Evolutionary conservation across 306 rosid genomes (phyloP).

Genomic region (Quercus alba): DNA sequence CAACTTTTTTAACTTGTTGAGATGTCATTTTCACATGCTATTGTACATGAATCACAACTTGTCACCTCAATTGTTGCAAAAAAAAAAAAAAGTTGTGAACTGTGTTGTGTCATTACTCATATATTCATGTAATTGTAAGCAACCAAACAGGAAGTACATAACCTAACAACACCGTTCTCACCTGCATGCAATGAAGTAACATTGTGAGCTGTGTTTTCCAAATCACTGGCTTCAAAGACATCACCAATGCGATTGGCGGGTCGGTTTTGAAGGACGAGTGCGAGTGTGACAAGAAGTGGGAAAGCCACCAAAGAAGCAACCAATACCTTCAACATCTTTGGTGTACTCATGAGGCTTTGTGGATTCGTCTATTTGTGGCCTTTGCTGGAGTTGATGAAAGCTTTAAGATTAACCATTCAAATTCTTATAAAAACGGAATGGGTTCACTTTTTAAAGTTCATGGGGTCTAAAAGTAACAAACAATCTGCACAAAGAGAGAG

Average conservation of each 20-base stretch:
- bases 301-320: conserved; percentile 25
- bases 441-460: background rate
- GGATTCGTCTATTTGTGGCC: background rate
- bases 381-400: background rate
- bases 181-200: conserved; percentile 13
- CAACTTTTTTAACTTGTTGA: too few species aligned
- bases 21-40: too few species aligned
- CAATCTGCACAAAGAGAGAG: background rate
- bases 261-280: conserved; percentile 18
- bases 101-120: too few species aligned
- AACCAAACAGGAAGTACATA: background rate
- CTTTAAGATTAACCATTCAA: conserved; percentile 24
- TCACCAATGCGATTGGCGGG: conserved; percentile 21
- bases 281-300: conserved; percentile 27
- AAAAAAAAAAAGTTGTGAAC: too few species aligned
- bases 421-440: background rate
- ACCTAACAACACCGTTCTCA: background rate
- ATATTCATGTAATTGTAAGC: background rate
- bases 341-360: conserved; percentile 1
- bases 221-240: conserved; percentile 28
- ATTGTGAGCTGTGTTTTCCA: conserved; percentile 10
- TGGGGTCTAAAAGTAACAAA: background rate
- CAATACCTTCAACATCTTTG: conserved; percentile 32
- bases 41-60: too few species aligned
- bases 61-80: too few species aligned